These are phyloP conservation scores for Alternaria incomplexa DNA, from an alignment of 2,329 filamentous ascomycete genomes.

Conservation along the genomic window DNA sequence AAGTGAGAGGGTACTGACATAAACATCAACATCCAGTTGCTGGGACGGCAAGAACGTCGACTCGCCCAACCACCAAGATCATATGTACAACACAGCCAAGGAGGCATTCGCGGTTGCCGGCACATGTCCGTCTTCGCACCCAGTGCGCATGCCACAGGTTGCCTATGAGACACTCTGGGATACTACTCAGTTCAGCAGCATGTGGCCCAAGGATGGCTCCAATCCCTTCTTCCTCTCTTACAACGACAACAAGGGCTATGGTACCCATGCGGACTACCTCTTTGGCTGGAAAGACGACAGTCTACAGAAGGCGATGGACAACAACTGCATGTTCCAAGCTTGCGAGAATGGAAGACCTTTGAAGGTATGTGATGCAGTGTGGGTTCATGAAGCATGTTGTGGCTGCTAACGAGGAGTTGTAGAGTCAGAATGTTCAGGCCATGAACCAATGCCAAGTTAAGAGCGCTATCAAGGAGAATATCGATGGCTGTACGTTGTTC, in stretches of 20 bases:
- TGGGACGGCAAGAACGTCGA: slow-evolving; percentile 60
- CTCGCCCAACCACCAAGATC: slow-evolving; percentile 62
- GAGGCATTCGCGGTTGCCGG: slow-evolving; percentile 29
- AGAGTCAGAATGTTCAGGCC: slow-evolving; percentile 1
- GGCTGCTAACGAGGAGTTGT: neutral
- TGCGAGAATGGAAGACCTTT: slow-evolving; percentile 26
- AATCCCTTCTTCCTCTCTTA: slow-evolving; percentile 37
- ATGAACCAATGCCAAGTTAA: slow-evolving; percentile 35
- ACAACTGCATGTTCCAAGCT: slow-evolving; percentile 32
- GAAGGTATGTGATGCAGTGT: slow-evolving; percentile 29
- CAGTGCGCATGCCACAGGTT: slow-evolving; percentile 39
- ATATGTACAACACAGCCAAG: slow-evolving; percentile 37
- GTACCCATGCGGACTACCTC: slow-evolving; percentile 38
- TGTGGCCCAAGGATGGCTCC: slow-evolving; percentile 35
- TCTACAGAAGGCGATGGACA: slow-evolving; percentile 35
- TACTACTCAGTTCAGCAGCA: slow-evolving; percentile 30
- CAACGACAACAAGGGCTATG: slow-evolving; percentile 35
- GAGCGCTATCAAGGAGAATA: slow-evolving; percentile 27
- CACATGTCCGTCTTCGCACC: slow-evolving; percentile 36
- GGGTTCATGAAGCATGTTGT: no score
- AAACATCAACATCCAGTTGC: slow-evolving; percentile 10
- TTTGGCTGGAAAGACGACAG: slow-evolving; percentile 40
- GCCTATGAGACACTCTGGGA: slow-evolving; percentile 42
- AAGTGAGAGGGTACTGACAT: neutral
- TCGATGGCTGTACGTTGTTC: slow-evolving; percentile 30